Evolutionary conservation across 225 moss, liverwort and hornwort species (phyloP), one percentile per base, ranked within the genome.

Genomic region (Physcomitrium patens): DNA sequence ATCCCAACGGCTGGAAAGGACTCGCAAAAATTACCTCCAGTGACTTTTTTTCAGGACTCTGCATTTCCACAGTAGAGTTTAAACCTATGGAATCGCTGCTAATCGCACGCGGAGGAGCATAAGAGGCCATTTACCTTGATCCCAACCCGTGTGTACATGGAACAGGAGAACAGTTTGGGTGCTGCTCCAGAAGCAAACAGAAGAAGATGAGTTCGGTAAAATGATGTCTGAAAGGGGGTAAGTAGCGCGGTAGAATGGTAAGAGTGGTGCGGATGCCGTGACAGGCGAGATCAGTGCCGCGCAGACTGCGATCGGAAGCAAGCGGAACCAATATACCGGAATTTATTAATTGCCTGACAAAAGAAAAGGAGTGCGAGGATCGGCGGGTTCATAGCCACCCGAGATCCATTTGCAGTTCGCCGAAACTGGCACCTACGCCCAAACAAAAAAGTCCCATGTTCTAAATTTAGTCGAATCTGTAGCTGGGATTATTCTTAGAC

Each of bases 401-500:
- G 1, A 19, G 41, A 48, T 63, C 16, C 19, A 27, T 45, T 52
- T 5, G 47, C 3, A 42, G 65, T 9, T 57, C 59, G 63, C 79
- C 64, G 42, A 69, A 74, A 49, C 54, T 42, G 63, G 69, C 79
- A 80, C 67, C 12, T n/a, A 9, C 3, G 17, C 68, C 79, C 44
- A 59, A 17, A 47, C 47, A 0, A 26, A 69, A 69, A 69, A 63
- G 19, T 3, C 22, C 16, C 0, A 2, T 37, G 2, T 24, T 0
- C 45, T 68, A 10, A 44, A 19, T 19, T 68, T 79, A 79, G 74
- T 11, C 37, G 41, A 69, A 69, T 69, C 64, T 24, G 0, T 5
- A 18, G 9, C 1, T 10, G 5, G 14, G 6, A 20, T 6, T 17
- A 9, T 17, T 16, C 0, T 12, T 50, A 12, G 27, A 0, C 52